These are phyloP conservation scores for Tricholoma matsutake DNA, from an alignment of 768 basidiomycete genomes.

Conservation along the genomic window DNA sequence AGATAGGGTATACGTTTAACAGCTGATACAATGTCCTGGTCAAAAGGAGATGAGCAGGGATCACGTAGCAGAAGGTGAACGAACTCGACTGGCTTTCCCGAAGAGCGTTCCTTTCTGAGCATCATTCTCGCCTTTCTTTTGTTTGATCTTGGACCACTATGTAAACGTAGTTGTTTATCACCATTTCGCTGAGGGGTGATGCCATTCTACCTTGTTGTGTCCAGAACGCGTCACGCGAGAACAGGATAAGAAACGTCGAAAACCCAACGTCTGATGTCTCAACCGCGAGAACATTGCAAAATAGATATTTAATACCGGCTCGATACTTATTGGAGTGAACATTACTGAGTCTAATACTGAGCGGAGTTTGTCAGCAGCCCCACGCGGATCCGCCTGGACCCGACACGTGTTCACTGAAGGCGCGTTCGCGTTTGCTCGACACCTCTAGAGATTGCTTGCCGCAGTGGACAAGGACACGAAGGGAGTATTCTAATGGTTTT, in stretches of 20 bases:
- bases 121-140: conserved; percentile 65
- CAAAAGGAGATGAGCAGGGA: not conserved
- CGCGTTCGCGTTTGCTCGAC: too few species aligned
- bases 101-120: conserved; percentile 57
- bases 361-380: too few species aligned
- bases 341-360: too few species aligned
- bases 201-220: conserved; percentile 37
- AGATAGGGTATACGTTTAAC: conserved; percentile 44
- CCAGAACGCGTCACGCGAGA: conserved; percentile 25
- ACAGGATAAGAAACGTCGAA: conserved; percentile 19
- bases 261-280: conserved; percentile 6
- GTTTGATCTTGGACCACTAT: conserved; percentile 78
- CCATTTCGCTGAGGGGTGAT: not conserved
- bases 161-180: not conserved
- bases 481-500: too few species aligned
- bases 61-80: conserved; percentile 15
- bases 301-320: too few species aligned
- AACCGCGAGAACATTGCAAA: not conserved
- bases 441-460: too few species aligned
- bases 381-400: too few species aligned
- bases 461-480: too few species aligned
- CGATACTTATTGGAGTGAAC: too few species aligned
- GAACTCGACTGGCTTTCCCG: conserved; percentile 51
- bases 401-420: too few species aligned
- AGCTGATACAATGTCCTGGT: conserved; percentile 62